Evolutionary conservation across 2,329 filamentous ascomycete genomes (phyloP).

Genomic region (Apiospora malaysiana): DNA sequence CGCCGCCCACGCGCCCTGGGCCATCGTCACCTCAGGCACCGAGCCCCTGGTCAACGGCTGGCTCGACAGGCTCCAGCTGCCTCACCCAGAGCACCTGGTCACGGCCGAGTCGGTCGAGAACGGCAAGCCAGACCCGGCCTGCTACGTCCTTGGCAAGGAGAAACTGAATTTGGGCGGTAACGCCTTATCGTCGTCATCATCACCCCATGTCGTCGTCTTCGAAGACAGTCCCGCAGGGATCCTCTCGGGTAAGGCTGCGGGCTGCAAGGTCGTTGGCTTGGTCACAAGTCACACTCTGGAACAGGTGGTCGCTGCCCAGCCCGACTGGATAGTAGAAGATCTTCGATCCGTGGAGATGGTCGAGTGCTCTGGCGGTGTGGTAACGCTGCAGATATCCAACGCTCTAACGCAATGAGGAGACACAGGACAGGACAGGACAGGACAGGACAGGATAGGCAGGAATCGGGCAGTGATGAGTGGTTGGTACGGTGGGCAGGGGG

Average conservation of each 20-base stretch:
- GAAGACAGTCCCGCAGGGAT: constrained; percentile 92
- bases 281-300: constrained; percentile 81
- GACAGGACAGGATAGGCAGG: background rate
- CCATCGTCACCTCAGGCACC: constrained; percentile 82
- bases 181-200: constrained; percentile 39
- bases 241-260: constrained; percentile 80
- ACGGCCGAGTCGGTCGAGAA: constrained; percentile 76
- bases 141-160: constrained; percentile 72
- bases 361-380: constrained; percentile 59
- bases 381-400: constrained; percentile 72
- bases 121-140: constrained; percentile 79
- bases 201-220: constrained; percentile 69
- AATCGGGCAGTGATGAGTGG: background rate
- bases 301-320: constrained; percentile 75
- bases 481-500: constrained; percentile 8
- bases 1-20: constrained; percentile 72
- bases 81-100: constrained; percentile 69
- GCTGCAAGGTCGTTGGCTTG: constrained; percentile 83
- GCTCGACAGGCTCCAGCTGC: constrained; percentile 70
- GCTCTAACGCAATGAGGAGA: constrained; percentile 47
- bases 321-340: constrained; percentile 87
- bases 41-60: constrained; percentile 72
- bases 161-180: constrained; percentile 59
- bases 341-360: constrained; percentile 74
- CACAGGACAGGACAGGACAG: background rate